phyloP scores from a whole-genome alignment of 2,329 filamentous ascomycete genomes.

The Exophiala dermatitidis region DNA sequence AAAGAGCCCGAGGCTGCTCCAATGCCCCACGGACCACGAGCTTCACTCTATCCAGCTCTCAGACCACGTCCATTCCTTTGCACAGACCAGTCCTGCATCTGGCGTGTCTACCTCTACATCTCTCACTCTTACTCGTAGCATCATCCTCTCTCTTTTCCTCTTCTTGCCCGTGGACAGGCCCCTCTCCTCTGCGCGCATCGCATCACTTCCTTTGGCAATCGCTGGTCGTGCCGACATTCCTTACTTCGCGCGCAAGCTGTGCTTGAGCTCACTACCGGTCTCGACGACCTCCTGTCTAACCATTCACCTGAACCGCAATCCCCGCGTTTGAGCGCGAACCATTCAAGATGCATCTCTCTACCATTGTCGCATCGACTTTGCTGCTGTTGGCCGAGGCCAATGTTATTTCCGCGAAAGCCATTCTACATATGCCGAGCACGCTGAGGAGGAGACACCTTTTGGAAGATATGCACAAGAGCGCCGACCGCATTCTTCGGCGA shows the following conservation, averaged over 20 bases:
- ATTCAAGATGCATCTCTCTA: conserved; percentile 18
- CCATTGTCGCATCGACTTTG: conserved; percentile 14
- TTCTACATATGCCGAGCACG: conserved; percentile 15
- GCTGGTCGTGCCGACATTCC: conserved; percentile 22
- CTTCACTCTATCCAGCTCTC: conserved; percentile 6
- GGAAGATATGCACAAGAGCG: conserved; percentile 12
- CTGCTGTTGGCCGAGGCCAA: conserved; percentile 16
- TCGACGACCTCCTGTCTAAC: conserved; percentile 15
- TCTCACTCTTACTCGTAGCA: not conserved
- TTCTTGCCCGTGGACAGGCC: conserved; percentile 15
- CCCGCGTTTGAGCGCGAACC: not conserved
- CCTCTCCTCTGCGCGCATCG: conserved; percentile 6
- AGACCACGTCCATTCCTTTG: conserved; percentile 15
- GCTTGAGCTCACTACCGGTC: conserved; percentile 20
- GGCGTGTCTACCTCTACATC: conserved; percentile 2
- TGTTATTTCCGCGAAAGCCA: conserved; percentile 14
- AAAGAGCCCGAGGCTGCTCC: conserved; percentile 9
- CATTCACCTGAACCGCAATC: not conserved
- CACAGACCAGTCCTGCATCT: conserved; percentile 8
- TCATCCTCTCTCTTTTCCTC: not conserved
- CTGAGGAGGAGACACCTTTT: conserved; percentile 12
- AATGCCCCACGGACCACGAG: not conserved
- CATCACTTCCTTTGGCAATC: conserved; percentile 18
- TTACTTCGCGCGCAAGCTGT: conserved; percentile 17
- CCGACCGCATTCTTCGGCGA: conserved; percentile 12